Evolutionary conservation across 768 basidiomycete genomes (phyloP), one percentile per base, ranked within the genome.

Genomic region (Termitomyces sp.): DNA sequence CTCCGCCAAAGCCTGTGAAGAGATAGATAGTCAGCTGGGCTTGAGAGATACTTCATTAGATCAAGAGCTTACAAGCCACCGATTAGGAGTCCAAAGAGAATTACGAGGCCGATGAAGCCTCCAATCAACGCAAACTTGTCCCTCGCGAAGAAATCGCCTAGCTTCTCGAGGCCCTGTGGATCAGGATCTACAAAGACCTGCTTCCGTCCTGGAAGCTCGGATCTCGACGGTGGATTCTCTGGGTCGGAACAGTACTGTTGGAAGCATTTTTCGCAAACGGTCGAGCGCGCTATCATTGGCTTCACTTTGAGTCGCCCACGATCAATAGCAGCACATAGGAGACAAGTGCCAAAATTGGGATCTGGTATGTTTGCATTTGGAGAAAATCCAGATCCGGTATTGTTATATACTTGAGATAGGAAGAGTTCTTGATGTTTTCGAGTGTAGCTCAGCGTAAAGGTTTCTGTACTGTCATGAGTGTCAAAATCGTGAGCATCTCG

Each of bases 291-390:
- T 6, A 73, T 69, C 0, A 67, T 7, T 1, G 77, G 74, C 0
- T 66, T 63, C 13, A 72, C 61, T 59, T 77, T 79, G 50, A 74
- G 61, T n/a, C 82, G 76, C 1, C 77, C 78, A 12, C 83, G 79
- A 61, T 85, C 83, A 54, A 85, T 69, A 30, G 74, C 75, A 36
- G 86, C 83, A 69, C 92, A 88, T 67, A 83, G 83, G 23, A 94
- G 75, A 64, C 91, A 93, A 41, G 76, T 77, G 3, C 85, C 79
- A 56, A 87, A 79, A 73, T 83, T 64, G 77, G 80, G 60, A 81
- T 91, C 90, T 33, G 84, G 75, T 5, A 68, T 70, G 59, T 81
- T 87, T 40, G 82, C 74, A 51, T 87, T 80, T 32, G 85, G 82
- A 14, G 75, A 69, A 70, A 87, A 88, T 14, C 89, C 89, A 18